Base-by-base conservation (phyloP, 331 rosid genomes). In the Spiraea crenata region DNA sequence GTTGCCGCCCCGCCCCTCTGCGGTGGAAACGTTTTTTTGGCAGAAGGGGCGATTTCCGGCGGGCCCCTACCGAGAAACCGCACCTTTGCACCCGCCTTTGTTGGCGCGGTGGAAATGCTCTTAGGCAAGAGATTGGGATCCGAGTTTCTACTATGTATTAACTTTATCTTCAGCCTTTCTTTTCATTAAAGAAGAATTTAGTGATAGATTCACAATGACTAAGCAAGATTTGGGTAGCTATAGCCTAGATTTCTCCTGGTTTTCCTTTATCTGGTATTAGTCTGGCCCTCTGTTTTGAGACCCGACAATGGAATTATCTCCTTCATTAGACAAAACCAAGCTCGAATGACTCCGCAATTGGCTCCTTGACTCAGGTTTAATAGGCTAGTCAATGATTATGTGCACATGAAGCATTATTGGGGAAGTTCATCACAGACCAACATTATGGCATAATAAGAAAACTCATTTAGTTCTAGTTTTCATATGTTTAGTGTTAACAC, bases 311-410 rank as follows among this genome's bases (percentile, higher is more conserved):
- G n/a, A 25, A 25, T 25, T 25, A 25, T 2, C 31, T 52, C 69
- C 44, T 64, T 45, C 14, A 55, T 39, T 46, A 35, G 19, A 63
- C 34, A 55, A 49, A 56, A 51, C 16, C 40, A 64, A 57, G 60
- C 67, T 67, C 49, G 57, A 47, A 57, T 25, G 42, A 39, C 73
- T 58, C 69, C 79, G 79, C 31, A 58, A 67, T 67, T 68, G 13
- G 69, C 79, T 67, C 79, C 79, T 11, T 51, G 2, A 25, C 69
- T 67, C 17, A n/a, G 51, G 67, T 42, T 39, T 31, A 31, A 10
- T 17, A 7, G 13, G 40, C 17, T 68, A 34, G 40, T 68, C 52
- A 55, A 55, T 54, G 51, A 54, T 54, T 7, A 39, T 40, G n/a
- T 52, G 73, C 73, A 3, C 73, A 68, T 68, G 73, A 52, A 61